phyloP scores from a whole-genome alignment of 345 rosid genomes.

The Rhodomyrtus tomentosa region DNA sequence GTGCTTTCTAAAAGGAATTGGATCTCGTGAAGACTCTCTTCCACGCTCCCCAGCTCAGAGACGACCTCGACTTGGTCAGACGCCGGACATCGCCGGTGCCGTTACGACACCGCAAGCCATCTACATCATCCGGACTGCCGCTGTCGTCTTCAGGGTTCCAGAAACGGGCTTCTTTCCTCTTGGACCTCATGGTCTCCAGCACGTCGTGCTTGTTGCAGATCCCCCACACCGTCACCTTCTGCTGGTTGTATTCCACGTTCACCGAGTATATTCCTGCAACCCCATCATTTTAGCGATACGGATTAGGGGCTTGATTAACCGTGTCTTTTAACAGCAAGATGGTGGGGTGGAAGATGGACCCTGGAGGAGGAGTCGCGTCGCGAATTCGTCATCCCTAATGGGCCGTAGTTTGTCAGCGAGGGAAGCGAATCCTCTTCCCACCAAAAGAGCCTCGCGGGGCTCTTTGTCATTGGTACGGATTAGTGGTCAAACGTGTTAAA shows the following conservation, averaged over 20 bases:
- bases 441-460: background rate
- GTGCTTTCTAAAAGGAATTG: slow-evolving; percentile 23
- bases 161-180: slow-evolving; percentile 71
- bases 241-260: slow-evolving; percentile 50
- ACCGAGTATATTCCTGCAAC: slow-evolving; percentile 68
- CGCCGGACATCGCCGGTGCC: background rate
- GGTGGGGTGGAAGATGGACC: background rate
- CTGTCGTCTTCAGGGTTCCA: slow-evolving; percentile 51
- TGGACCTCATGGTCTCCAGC: slow-evolving; percentile 41
- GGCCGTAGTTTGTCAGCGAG: background rate
- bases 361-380: background rate
- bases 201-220: slow-evolving; percentile 76
- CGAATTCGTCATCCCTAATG: background rate
- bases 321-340: background rate
- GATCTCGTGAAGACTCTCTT: slow-evolving; percentile 54
- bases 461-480: background rate
- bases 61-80: slow-evolving; percentile 39
- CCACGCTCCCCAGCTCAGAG: slow-evolving; percentile 54
- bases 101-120: background rate
- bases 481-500: too few species aligned
- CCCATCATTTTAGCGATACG: background rate
- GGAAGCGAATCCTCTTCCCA: background rate
- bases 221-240: slow-evolving; percentile 87
- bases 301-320: background rate
- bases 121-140: slow-evolving; percentile 2